A percentile compares a stretch with the other conserved stretches of the same genome.
Conservation (phyloP, 116 monocot species). For the Cymodocea nodosa region DNA sequence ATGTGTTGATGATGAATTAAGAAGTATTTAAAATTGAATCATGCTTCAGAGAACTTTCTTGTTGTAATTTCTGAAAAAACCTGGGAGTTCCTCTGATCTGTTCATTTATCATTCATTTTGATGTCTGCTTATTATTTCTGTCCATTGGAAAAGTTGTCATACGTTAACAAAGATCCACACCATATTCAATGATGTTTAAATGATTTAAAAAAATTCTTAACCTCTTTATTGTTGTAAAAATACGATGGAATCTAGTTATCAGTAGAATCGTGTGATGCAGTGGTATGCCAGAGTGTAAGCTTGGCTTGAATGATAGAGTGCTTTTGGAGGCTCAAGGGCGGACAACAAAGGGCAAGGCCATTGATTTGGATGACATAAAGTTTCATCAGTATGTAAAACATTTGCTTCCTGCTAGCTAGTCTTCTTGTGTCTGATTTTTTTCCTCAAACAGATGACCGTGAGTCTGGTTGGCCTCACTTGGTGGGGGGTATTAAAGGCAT, state of each 20-base stretch:
- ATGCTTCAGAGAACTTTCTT: no score
- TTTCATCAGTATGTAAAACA: conserved; percentile 75
- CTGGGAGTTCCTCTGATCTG: no score
- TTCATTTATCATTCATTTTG: no score
- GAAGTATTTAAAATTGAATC: no score
- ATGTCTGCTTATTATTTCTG: neutral
- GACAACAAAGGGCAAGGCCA: conserved; percentile 90
- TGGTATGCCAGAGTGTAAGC: conserved; percentile 99
- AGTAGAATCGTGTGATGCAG: conserved; percentile 26
- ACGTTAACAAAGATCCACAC: no score
- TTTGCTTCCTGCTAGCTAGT: conserved; percentile 2
- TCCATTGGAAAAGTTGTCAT: neutral
- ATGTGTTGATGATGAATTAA: no score
- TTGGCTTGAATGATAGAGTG: conserved; percentile 91
- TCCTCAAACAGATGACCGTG: neutral
- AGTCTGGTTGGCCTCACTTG: no score
- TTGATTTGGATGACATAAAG: conserved; percentile 98
- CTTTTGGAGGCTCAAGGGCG: conserved; percentile 97
- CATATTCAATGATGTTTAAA: neutral
- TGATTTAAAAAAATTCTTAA: neutral
- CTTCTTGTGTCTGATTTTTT: neutral
- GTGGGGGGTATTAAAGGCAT: no score
- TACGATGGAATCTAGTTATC: neutral
- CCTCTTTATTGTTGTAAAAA: neutral
- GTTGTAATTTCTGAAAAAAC: no score